Evolutionary conservation across 495 filamentous ascomycete genomes (phyloP), one percentile per base, ranked within the genome.

Genomic region (Daldinia decipiens): DNA sequence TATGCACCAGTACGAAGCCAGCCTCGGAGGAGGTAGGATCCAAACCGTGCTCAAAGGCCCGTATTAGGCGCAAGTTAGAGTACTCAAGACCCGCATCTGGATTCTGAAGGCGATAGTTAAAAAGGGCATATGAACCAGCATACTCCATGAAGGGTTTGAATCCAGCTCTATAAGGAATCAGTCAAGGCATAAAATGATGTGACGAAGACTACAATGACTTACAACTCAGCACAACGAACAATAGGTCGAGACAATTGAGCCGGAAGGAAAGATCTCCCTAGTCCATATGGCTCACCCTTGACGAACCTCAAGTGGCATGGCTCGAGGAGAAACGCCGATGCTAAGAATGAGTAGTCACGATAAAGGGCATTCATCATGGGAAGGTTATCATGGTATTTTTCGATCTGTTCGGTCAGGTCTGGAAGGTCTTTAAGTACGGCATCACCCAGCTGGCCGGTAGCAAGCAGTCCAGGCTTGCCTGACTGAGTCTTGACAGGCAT

Each of bases 121-220:
- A 97, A 52, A 97, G 87, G 50, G 92, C 91, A 79, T 97, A 97
- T 2, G 91, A 91, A 24, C 93, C 94, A 12, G 94, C 94, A 79
- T 97, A 97, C 72, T 95, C 93, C 93, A 97, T 95, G 84, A 96
- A 97, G 6, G 94, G 92, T 76, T 91, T 91, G 80, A 92, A 92
- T 19, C 86, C 87, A 65, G 84, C 84, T 24, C 86, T 89, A 63
- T 53, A 7, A 34, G 43, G 40, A 32, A 21, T 65, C 24, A 62
- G 62, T 59, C 70, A 40, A 67, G 53, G 62, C 15, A 60, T 57
- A 4, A 31, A 17, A 24, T 12, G 19, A 13, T 3, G 31, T 59
- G 13, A 51, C 47, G 26, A 43, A 13, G 53, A 17, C 5, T 38
- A 57, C 65, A 27, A 62, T 47, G 55, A 55, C 91, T 82, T 85